Percentiles rank a stretch among this genome's conserved stretches.
Evolutionary conservation across 2,329 filamentous ascomycete species (phyloP).

Genomic region (Leptosphaerulina australis): DNA sequence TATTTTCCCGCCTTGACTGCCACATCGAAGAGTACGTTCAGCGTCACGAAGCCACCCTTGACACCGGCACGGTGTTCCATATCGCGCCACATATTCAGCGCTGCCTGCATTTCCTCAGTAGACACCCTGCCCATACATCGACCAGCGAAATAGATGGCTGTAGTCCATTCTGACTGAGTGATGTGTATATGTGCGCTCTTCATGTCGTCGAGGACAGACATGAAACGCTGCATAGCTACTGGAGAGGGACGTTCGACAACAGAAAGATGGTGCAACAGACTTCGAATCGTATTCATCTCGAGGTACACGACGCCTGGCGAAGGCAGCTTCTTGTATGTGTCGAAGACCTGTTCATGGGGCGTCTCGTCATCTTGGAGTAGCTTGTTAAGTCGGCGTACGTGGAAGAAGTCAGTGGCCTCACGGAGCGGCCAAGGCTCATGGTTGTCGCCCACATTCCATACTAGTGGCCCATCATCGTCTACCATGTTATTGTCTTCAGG

Average conservation of each 20-base stretch:
- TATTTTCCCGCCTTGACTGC: constrained; percentile 87
- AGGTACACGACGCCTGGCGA: constrained; percentile 61
- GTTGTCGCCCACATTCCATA: constrained; percentile 42
- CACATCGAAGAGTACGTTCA: constrained; percentile 90
- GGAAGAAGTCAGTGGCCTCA: constrained; percentile 41
- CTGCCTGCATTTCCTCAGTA: constrained; percentile 67
- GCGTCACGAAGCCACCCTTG: constrained; percentile 75
- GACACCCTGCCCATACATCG: constrained; percentile 68
- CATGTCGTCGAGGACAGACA: constrained; percentile 83
- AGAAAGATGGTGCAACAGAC: constrained; percentile 71
- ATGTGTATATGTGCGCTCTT: constrained; percentile 74
- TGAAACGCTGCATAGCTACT: constrained; percentile 77
- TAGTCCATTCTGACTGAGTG: constrained; percentile 76
- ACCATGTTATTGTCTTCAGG: constrained; percentile 36
- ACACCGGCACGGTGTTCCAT: constrained; percentile 80
- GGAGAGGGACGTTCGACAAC: constrained; percentile 60
- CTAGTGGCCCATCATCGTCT: constrained; percentile 34
- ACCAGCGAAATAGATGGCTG: constrained; percentile 78
- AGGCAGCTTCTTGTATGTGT: constrained; percentile 60
- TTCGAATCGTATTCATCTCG: constrained; percentile 60
- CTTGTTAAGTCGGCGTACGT: constrained; percentile 44
- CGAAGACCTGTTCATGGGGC: constrained; percentile 57
- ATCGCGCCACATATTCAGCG: constrained; percentile 80
- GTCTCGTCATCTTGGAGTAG: constrained; percentile 53
- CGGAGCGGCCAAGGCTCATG: constrained; percentile 44